Evolutionary conservation across 2,329 filamentous ascomycete genomes (phyloP), one percentile per base, ranked within the genome.

Genomic region (Aureobasidium sp.): DNA sequence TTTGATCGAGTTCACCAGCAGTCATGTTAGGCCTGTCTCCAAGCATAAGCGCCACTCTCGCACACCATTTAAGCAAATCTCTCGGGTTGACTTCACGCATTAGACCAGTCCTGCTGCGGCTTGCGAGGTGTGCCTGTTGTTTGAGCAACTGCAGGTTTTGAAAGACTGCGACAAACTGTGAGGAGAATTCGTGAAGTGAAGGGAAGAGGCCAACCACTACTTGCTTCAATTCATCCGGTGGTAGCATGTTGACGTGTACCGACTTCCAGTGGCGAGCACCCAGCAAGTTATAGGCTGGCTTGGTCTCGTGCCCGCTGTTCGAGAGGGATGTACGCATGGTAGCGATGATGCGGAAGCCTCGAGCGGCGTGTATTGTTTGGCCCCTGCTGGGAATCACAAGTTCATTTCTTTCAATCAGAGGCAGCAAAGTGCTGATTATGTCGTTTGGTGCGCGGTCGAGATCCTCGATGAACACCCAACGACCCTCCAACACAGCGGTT

Each of bases 381-480:
- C 91, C 92, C 63, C 93, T 87, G 68, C 88, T 95, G 0, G 94
- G 90, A 34, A 99, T 91, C 4, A 95, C 80, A 15, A 99, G 82
- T 72, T 97, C 91, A n/a, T 90, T 87, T 64, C 89, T 86, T 75
- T 99, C 94, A 64, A 99, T 92, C 9, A 99, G 81, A 10, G 95
- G 94, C 29, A 99, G 80, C 32, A 99, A 83, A 15, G 92, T 91
- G 72, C 93, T 96, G 73, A 99, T 86, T 52, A 99, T 90, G 74
- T 99, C 94, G 67, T 90, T 93, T 5, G 95, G 94, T 12, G 94
- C 94, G 65, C 93, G 87, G 72, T 99, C 92, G 44, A 99, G 81
- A 74, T 99, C 95, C 74, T 99, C 95, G 63, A 99, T 95, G 66
- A 99, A 80, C 7, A 99, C 89, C 95, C 94, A 99, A 70, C 93